These are phyloP conservation scores for Pyrenophora teres DNA, from an alignment of 2,329 filamentous ascomycete genomes.

Conservation along the genomic window DNA sequence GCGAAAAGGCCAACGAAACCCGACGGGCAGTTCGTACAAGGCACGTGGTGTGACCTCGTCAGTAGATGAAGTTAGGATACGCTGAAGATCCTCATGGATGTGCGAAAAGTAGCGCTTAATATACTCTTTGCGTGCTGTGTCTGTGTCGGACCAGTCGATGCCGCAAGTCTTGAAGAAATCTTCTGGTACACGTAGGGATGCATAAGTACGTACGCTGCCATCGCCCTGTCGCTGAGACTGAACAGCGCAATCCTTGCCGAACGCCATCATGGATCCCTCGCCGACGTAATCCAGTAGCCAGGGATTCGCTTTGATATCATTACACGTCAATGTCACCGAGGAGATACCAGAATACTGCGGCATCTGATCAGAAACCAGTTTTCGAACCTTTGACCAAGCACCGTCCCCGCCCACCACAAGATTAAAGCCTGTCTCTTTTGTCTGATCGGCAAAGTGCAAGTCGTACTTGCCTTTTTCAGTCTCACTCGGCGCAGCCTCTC, in stretches of 20 bases:
- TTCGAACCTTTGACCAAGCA: constrained; percentile 50
- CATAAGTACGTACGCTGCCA: constrained; percentile 52
- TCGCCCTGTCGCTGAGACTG: constrained; percentile 56
- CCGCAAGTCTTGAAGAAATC: constrained; percentile 50
- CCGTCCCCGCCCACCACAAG: constrained; percentile 57
- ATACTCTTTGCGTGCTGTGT: constrained; percentile 38
- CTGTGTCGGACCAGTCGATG: constrained; percentile 50
- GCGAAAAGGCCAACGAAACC: constrained; percentile 55
- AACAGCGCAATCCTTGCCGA: constrained; percentile 48
- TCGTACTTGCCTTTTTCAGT: constrained; percentile 20
- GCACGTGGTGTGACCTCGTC: constrained; percentile 29
- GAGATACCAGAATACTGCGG: constrained; percentile 56
- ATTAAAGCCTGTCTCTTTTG: constrained; percentile 44
- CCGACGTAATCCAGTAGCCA: constrained; percentile 55
- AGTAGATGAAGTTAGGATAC: constrained; percentile 25
- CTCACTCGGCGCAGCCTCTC: constrained; percentile 36
- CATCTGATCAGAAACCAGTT: constrained; percentile 37
- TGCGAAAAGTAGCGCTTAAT: constrained; percentile 29
- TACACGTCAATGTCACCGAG: constrained; percentile 51
- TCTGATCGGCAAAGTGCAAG: constrained; percentile 40
- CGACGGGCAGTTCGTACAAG: constrained; percentile 61
- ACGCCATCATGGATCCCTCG: constrained; percentile 38
- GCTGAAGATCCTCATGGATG: constrained; percentile 43
- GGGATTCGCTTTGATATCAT: constrained; percentile 51
- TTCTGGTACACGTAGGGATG: constrained; percentile 47